Percentiles rank a stretch among this genome's conserved stretches.
phyloP scores from a whole-genome alignment of 129 eudicot genomes.

The Centella asiatica region DNA sequence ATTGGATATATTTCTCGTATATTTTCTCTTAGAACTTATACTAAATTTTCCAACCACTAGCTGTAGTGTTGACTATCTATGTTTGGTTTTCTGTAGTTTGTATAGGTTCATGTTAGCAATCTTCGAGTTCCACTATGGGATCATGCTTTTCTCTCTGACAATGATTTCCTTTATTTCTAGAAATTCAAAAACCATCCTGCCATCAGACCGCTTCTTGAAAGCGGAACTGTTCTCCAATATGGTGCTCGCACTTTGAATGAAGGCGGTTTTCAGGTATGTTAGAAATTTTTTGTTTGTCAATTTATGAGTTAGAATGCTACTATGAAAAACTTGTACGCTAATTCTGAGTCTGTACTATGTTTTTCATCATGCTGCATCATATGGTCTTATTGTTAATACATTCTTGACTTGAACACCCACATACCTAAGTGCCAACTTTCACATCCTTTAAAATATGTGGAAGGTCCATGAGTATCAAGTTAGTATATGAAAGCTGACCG shows the following conservation, averaged over 20 bases:
- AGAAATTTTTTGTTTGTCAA: conserved; percentile 1
- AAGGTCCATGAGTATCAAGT: too few relatives aligned
- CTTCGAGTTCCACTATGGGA: not conserved
- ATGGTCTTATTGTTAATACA: not conserved
- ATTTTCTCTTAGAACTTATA: too few relatives aligned
- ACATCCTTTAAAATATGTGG: not conserved
- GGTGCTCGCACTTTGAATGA: conserved; percentile 97
- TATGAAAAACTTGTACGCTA: not conserved
- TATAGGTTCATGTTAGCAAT: not conserved
- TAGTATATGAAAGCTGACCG: too few relatives aligned
- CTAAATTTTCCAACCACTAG: too few relatives aligned
- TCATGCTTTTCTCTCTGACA: not conserved
- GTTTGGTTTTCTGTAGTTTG: not conserved
- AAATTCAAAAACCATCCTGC: conserved; percentile 84
- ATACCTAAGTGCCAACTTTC: too few relatives aligned
- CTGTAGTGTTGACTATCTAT: not conserved
- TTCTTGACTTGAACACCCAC: too few relatives aligned
- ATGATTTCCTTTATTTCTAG: conserved; percentile 26
- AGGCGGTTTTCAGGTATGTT: conserved; percentile 95
- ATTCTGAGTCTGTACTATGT: not conserved
- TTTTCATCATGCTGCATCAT: not conserved
- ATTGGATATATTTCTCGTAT: too few relatives aligned
- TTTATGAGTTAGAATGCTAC: not conserved
- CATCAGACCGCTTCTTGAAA: conserved; percentile 73
- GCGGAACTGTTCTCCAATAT: conserved; percentile 80